phyloP scores from a whole-genome alignment of 1,284 basidiomycete species.

The Ganoderma meredithae region DNA sequence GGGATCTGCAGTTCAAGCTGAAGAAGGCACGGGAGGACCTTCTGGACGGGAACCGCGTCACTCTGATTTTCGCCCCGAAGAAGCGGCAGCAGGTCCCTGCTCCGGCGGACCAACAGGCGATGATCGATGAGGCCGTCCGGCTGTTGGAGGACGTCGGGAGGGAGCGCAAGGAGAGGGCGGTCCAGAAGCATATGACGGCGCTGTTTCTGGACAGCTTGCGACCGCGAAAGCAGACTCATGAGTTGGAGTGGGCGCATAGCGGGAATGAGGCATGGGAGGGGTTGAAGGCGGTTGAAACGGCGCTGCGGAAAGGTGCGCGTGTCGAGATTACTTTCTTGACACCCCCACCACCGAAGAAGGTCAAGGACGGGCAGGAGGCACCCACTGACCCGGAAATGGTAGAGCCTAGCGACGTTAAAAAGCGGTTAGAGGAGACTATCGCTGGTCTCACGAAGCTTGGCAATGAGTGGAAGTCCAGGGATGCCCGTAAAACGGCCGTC shows the following conservation, averaged over 20 bases:
- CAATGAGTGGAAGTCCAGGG: conserved; percentile 58
- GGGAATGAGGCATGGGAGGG: conserved; percentile 25
- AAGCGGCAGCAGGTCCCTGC: conserved; percentile 44
- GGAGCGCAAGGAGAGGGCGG: conserved; percentile 58
- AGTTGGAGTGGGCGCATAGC: conserved; percentile 25
- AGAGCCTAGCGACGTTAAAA: conserved; percentile 22
- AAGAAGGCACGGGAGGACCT: conserved; percentile 65
- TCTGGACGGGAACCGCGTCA: conserved; percentile 64
- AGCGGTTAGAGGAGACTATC: conserved; percentile 51
- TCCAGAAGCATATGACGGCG: conserved; percentile 46
- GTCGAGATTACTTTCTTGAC: conserved; percentile 26
- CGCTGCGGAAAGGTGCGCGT: conserved; percentile 25
- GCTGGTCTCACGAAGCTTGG: conserved; percentile 52
- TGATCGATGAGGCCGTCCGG: conserved; percentile 49
- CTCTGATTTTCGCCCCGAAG: conserved; percentile 64
- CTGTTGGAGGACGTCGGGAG: conserved; percentile 54
- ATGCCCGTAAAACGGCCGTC: conserved; percentile 47
- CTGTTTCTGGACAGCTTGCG: conserved; percentile 50
- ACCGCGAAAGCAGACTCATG: conserved; percentile 20
- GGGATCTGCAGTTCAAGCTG: conserved; percentile 75
- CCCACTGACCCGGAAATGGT: conserved; percentile 13
- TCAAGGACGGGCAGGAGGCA: background rate
- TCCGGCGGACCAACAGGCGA: conserved; percentile 21
- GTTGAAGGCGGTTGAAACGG: conserved; percentile 17
- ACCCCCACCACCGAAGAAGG: conserved; percentile 27